Conservation (phyloP, 495 filamentous ascomycete genomes). For the Acidomyces sp. region DNA sequence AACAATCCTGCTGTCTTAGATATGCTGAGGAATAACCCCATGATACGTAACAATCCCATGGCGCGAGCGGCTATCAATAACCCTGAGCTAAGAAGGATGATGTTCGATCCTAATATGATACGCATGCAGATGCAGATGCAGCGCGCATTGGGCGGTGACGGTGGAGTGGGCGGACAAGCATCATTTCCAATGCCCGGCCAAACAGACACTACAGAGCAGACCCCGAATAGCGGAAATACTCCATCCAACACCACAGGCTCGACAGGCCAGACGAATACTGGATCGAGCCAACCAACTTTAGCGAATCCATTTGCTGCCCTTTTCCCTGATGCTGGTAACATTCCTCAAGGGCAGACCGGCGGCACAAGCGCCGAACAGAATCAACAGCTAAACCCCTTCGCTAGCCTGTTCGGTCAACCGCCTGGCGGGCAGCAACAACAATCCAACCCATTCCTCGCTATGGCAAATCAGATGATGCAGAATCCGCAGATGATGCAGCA, state of each 20-base stretch:
- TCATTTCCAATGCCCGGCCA: slow-evolving; percentile 82
- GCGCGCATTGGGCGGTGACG: slow-evolving; percentile 48
- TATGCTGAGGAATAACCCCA: slow-evolving; percentile 78
- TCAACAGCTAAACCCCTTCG: slow-evolving; percentile 40
- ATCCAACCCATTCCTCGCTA: slow-evolving; percentile 31
- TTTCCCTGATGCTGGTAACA: slow-evolving; percentile 23
- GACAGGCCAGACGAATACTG: slow-evolving; percentile 23
- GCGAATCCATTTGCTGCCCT: slow-evolving; percentile 64
- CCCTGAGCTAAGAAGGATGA: slow-evolving; percentile 78
- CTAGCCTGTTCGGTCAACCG: slow-evolving; percentile 35
- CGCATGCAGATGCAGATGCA: slow-evolving; percentile 70
- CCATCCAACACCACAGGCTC: slow-evolving; percentile 11
- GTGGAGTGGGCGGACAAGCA: slow-evolving; percentile 33
- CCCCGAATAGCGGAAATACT: slow-evolving; percentile 15
- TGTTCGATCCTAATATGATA: slow-evolving; percentile 82
- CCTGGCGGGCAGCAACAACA: slow-evolving; percentile 19
- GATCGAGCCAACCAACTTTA: slow-evolving; percentile 6
- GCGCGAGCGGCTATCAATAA: slow-evolving; percentile 74
- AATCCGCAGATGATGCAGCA: slow-evolving; percentile 30
- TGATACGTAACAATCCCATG: slow-evolving; percentile 69
- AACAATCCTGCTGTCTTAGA: slow-evolving; percentile 86
- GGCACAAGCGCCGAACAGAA: not conserved
- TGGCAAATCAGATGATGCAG: slow-evolving; percentile 31
- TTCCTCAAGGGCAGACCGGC: not conserved
- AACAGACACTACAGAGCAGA: slow-evolving; percentile 61